Base-by-base conservation (phyloP, 768 basidiomycete species). In the Dioszegia crocea region DNA sequence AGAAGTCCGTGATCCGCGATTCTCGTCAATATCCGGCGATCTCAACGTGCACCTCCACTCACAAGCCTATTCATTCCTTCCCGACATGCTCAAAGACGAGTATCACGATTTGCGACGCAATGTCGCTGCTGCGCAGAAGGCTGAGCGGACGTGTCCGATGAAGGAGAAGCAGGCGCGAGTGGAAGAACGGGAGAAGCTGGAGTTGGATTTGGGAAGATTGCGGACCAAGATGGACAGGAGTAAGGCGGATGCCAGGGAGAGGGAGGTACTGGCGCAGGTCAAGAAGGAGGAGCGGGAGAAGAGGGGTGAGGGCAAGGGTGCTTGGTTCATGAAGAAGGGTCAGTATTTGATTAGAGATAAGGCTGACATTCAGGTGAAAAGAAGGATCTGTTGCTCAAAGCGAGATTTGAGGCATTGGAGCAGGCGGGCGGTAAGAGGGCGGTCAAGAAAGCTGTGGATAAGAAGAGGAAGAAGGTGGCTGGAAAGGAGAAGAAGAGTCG, bases 401-500 rank as follows among this genome's bases (percentile, higher is more conserved):
- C 91, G 16, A 83, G 86, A 58, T 89, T 88, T 73, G 86, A 91
- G 24, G 87, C 87, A 6, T 81, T 92, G 41, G 86, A 87, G 4
- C 82, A 82, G 17, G 80, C 83, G 56, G 91, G 91, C 3, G 91
- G 93, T 8, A 85, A 84, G 63, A 78, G 81, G 3, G 89, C 90
- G 0, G 88, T 93, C 52, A 89, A 87, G 73, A 91, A 87, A 77
- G 89, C 84, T 4, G 85, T 94, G 27, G 89, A 89, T 67, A 93
- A 88, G 82, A 91, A 85, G 76, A 85, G 88, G 77, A 89, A 84
- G 76, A 94, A 92, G 80, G 79, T 86, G 19, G 82, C 82, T 50
- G 89, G 91, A 76, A 91, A 88, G 76, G 92, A 94, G 80, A 94
- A 93, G 78, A 87, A 84, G 68, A 85, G 83, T 57, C 80, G 90